Conservation (phyloP, 2,329 filamentous ascomycete species). For the Microsporum canis region DNA sequence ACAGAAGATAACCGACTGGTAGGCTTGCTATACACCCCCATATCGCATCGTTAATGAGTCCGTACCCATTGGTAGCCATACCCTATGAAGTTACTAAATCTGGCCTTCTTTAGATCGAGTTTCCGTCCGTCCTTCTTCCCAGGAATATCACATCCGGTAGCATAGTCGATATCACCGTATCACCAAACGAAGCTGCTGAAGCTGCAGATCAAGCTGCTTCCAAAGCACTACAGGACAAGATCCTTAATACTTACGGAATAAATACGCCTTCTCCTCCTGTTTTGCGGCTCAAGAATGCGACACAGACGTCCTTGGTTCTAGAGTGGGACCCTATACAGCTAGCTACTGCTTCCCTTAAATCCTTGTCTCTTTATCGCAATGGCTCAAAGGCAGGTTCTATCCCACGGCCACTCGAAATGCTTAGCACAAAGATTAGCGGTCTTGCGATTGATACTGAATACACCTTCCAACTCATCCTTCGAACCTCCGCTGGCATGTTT, state of each 20-base stretch:
- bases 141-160: constrained; percentile 90
- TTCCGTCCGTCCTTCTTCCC: constrained; percentile 91
- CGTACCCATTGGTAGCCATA: background rate
- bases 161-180: constrained; percentile 94
- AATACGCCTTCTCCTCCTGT: constrained; percentile 63
- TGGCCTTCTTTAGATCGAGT: constrained; percentile 66
- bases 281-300: constrained; percentile 89
- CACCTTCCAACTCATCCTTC: constrained; percentile 80
- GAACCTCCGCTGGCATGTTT: constrained; percentile 81
- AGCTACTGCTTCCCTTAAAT: constrained; percentile 82
- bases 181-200: constrained; percentile 75
- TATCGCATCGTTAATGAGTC: background rate
- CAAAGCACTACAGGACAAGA: constrained; percentile 73
- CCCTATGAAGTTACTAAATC: background rate
- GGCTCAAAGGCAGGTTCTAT: constrained; percentile 94
- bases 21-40: constrained; percentile 27
- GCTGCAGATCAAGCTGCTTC: constrained; percentile 62
- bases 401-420: constrained; percentile 72
- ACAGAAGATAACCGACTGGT: constrained; percentile 95
- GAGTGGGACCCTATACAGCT: constrained; percentile 95
- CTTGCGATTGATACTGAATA: constrained; percentile 96
- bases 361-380: constrained; percentile 85
- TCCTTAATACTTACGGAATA: constrained; percentile 76
- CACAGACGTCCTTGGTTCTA: constrained; percentile 93
- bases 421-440: constrained; percentile 92